phyloP scores from a whole-genome alignment of 352 stramenopile species.

The Elongisporangium undulatum region DNA sequence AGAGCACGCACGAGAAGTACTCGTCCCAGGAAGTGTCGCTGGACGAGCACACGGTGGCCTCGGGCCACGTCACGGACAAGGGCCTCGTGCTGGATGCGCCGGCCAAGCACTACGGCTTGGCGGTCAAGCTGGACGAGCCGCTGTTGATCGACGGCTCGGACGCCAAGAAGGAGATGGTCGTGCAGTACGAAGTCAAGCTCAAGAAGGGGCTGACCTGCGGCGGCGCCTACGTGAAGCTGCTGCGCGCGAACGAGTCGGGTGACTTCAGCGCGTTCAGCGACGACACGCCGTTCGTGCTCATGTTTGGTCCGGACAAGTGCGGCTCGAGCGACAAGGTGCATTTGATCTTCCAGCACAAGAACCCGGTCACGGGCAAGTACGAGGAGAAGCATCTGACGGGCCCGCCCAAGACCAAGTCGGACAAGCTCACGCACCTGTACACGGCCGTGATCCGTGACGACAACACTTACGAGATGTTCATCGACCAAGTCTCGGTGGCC shows the following conservation, averaged over 20 bases:
- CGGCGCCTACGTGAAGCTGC: constrained; percentile 93
- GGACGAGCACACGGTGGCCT: constrained; percentile 55
- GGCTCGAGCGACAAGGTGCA: constrained; percentile 93
- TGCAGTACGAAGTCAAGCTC: constrained; percentile 95
- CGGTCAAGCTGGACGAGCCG: constrained; percentile 59
- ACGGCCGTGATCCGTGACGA: constrained; percentile 88
- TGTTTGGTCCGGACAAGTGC: constrained; percentile 96
- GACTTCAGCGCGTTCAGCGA: constrained; percentile 76
- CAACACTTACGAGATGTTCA: constrained; percentile 91
- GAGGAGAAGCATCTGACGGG: constrained; percentile 93
- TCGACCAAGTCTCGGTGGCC: constrained; percentile 83
- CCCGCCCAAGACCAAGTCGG: constrained; percentile 70
- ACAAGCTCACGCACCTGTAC: constrained; percentile 90
- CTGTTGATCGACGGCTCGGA: constrained; percentile 65
- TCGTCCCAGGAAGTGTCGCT: constrained; percentile 59
- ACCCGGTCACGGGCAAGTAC: constrained; percentile 88
- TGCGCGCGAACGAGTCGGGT: constrained; percentile 47
- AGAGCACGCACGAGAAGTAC: constrained; percentile 83
- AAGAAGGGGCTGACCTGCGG: constrained; percentile 89
- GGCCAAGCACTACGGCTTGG: constrained; percentile 80
- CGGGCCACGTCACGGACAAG: constrained; percentile 53
- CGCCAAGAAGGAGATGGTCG: constrained; percentile 77
- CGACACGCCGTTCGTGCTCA: constrained; percentile 90
- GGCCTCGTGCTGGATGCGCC: constrained; percentile 67
- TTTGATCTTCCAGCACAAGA: constrained; percentile 94